Conservation (phyloP, 345 rosid species). For the Sisymbrium altissimum region DNA sequence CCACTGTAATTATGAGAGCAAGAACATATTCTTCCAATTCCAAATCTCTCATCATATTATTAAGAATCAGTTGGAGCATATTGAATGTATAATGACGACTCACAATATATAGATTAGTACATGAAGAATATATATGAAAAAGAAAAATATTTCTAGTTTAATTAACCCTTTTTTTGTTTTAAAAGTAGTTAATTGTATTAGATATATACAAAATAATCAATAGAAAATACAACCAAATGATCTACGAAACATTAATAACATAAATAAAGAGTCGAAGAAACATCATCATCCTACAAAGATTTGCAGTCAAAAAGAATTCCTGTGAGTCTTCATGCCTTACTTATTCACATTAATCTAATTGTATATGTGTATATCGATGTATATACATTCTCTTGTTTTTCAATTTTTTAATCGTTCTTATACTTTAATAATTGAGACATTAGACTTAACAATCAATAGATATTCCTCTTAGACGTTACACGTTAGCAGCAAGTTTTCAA, state of each 20-base stretch:
- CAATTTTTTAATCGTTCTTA: background rate
- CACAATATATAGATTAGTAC: background rate
- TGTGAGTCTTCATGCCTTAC: background rate
- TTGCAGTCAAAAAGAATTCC: background rate
- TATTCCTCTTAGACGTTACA: background rate
- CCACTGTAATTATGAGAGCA: too few relatives aligned
- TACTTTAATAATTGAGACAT: conserved; percentile 12
- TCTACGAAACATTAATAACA: background rate
- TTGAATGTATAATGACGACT: background rate
- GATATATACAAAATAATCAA: background rate
- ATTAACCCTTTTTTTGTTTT: background rate
- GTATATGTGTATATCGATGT: background rate
- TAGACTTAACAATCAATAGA: background rate
- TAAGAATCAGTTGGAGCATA: background rate
- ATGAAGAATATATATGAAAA: background rate
- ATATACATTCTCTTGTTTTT: background rate
- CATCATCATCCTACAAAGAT: background rate
- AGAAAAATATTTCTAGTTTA: background rate
- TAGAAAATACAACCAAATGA: background rate
- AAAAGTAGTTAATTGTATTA: background rate
- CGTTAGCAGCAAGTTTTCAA: conserved; percentile 12
- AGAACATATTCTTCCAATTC: too few relatives aligned
- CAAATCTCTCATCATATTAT: too few relatives aligned
- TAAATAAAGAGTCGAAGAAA: background rate
- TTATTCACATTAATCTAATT: background rate